Evolutionary conservation across 228 moss, liverwort and hornwort genomes (phyloP), one percentile per base, ranked within the genome.

Genomic region (Sphagnum magellanicum): DNA sequence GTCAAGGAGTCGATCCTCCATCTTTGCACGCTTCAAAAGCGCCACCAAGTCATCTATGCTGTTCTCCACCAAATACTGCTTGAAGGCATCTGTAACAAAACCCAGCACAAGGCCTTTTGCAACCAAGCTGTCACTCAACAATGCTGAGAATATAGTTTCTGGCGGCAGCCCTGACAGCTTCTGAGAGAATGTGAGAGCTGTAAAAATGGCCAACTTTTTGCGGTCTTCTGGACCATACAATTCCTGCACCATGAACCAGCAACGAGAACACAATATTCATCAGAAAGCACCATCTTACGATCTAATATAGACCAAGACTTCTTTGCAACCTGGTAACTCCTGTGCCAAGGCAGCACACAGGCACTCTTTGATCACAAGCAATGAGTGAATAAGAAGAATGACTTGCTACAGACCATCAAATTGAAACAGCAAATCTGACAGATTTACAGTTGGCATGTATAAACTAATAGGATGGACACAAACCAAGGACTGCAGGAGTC

Each of bases 121-220:
- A 5, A 98, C 84, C 79, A 98, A 62, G 66, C 83, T 98, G 61
- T 98, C 98, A 64, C 87, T 94, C 55, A 98, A 81, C 74, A 98
- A 76, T 48, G 98, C 94, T 58, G 91, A 73, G 69, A 98, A 98
- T 4, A 98, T 98, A 12, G 94, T 98, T 84, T 94, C 98, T n/a
- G 98, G 98, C 32, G 98, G 98, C n/a, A 98, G 79, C 65, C 98
- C 98, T 55, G 98, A 98, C 10, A 98, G 81, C 75, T 98, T 98
- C 83, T 98, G 98, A 4, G 98, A 98, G 76, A 98, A 98, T 12
- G 98, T 98, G 66, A 93, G 78, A 4, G 98, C 98, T 49, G 98
- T 98, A 72, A 98, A 94, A 51, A 98, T 92, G 68, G 98, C 98
- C 87, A 98, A 70, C 84, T 92, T 98, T 85, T 84, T 98, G 55